Evolutionary conservation across 257 asterid genomes (phyloP), one percentile per base, ranked within the genome.

Genomic region (Rehmannia glutinosa): DNA sequence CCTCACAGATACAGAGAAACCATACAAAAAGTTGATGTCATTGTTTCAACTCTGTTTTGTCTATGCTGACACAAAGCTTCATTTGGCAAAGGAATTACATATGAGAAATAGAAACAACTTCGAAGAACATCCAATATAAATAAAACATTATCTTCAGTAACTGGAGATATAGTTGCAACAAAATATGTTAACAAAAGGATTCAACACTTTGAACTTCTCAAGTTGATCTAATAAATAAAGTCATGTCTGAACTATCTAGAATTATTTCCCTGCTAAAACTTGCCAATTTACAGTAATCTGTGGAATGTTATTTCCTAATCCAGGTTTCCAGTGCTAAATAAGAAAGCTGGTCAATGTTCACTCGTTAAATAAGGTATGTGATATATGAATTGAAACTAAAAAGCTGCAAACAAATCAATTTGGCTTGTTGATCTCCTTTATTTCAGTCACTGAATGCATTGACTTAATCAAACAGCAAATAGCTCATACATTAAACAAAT

Each of bases 401-500:
- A 38, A 41, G n/a, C 53, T 21, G 39, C 11, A 12, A 68, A 54
- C 38, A 51, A 50, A 35, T 25, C 24, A 56, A 1, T 60, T 35
- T 35, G 51, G 69, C 45, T 2, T 16, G 19, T 15, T 41, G 6
- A 42, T 46, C 52, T 58, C 45, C 60, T 15, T 47, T 39, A 35
- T 49, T 15, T 23, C 39, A 49, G 38, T 61, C 69, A 50, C 21
- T 60, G 11, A 43, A 35, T 33, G 35, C 69, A 70, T n/a, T 23
- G 41, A 24, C 28, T 0, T 23, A 56, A 30, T 54, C 42, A 68
- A 47, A 15, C 25, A 49, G 5, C n/a, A n/a, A n/a, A n/a, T 8
- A 52, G 63, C 43, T 28, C 56, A 43, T 32, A 4, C 30, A 19
- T 8, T 33, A 16, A 36, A 42, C 30, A 45, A 17, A 12, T 1